A percentile compares a stretch with the other conserved stretches of the same genome.
Conservation (phyloP, 225 moss, liverwort and hornwort genomes). For the Physcomitrellopsis africana region DNA sequence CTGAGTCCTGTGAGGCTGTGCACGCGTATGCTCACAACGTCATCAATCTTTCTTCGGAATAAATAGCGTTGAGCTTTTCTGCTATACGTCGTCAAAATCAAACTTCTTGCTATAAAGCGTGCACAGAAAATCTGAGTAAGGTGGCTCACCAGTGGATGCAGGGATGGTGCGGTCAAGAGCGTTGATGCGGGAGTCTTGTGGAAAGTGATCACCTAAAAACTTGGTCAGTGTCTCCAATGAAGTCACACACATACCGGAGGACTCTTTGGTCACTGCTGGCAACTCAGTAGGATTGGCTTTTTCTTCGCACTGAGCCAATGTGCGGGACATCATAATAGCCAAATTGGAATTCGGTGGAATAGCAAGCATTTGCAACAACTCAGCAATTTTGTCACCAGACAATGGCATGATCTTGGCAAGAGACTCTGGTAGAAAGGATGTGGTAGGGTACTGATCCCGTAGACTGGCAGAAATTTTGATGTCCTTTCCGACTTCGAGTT, state of each 20-base stretch:
- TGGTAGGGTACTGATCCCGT: slow-evolving; percentile 45
- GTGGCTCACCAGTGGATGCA: slow-evolving; percentile 32
- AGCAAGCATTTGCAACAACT: slow-evolving; percentile 48
- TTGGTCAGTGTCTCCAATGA: slow-evolving; percentile 56
- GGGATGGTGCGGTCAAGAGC: slow-evolving; percentile 51
- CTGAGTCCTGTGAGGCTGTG: slow-evolving; percentile 39
- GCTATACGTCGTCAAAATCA: neutral
- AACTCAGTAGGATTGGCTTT: slow-evolving; percentile 9
- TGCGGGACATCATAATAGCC: slow-evolving; percentile 58
- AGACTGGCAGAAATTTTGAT: slow-evolving; percentile 42
- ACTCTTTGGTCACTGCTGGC: slow-evolving; percentile 8
- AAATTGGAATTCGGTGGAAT: slow-evolving; percentile 51
- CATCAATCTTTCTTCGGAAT: neutral
- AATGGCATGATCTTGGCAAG: slow-evolving; percentile 61
- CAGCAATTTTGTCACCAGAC: slow-evolving; percentile 31
- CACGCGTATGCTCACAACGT: slow-evolving; percentile 10
- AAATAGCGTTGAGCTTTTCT: neutral
- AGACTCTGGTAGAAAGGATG: slow-evolving; percentile 52
- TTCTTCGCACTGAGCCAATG: slow-evolving; percentile 41
- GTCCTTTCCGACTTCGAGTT: slow-evolving; percentile 46
- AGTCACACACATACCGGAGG: slow-evolving; percentile 42
- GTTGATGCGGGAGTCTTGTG: slow-evolving; percentile 33
- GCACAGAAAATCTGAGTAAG: neutral
- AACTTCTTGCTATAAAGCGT: neutral
- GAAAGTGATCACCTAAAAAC: slow-evolving; percentile 46